Percentiles rank a stretch among this genome's conserved stretches.
Conservation (phyloP, 805 yeast genomes). For the Dipodascopsis uninucleata region DNA sequence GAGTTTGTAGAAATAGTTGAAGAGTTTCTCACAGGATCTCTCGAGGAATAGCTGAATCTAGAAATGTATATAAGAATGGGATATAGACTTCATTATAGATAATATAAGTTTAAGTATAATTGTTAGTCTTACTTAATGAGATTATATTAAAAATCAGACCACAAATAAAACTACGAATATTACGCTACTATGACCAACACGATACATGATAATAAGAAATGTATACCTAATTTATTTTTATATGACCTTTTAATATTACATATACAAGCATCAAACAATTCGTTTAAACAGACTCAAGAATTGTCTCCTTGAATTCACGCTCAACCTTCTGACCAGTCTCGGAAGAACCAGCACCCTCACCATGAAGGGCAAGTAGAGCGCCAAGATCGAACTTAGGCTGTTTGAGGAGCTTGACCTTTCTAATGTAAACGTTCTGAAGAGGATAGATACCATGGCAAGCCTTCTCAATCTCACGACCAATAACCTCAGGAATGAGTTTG, state of each 20-base stretch:
- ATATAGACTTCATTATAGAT: too few species aligned
- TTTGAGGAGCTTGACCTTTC: constrained; percentile 97
- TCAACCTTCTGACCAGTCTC: constrained; percentile 97
- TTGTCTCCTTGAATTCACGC: constrained; percentile 96
- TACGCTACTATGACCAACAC: too few species aligned
- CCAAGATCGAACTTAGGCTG: constrained; percentile 99
- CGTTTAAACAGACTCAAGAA: constrained; percentile 89
- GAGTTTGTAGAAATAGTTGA: constrained; percentile 63
- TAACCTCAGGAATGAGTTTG: constrained; percentile 97
- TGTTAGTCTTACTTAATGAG: too few species aligned
- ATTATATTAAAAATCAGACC: too few species aligned
- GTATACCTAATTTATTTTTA: constrained; percentile 15
- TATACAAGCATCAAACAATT: constrained; percentile 12
- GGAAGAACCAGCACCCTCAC: constrained; percentile 84
- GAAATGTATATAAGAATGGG: too few species aligned
- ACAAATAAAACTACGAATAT: too few species aligned
- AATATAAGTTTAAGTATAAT: too few species aligned
- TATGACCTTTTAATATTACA: constrained; percentile 15
- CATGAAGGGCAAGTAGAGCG: constrained; percentile 93
- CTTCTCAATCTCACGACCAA: constrained; percentile 97
- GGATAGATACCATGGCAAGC: constrained; percentile 93
- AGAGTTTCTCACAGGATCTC: constrained; percentile 57
- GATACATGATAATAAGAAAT: too few species aligned
- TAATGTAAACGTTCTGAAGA: constrained; percentile 96
- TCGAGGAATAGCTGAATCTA: constrained; percentile 1